phyloP scores from a whole-genome alignment of 2,329 filamentous ascomycete genomes.

The Xylariaceae sp. region DNA sequence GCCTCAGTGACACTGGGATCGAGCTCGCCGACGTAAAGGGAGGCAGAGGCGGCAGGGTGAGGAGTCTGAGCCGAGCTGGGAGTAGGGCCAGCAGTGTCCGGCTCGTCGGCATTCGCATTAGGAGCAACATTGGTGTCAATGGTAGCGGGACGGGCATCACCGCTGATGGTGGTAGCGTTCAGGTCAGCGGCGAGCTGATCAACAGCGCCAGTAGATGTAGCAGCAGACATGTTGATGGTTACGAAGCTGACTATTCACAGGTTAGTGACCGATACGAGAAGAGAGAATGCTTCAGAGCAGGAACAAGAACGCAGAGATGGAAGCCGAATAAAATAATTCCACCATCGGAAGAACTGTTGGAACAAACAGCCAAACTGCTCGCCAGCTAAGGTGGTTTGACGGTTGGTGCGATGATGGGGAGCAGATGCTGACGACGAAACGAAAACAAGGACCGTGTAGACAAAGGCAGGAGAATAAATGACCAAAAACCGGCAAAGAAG shows the following conservation, averaged over 20 bases:
- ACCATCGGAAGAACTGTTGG: not conserved
- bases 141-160: slow-evolving; percentile 59
- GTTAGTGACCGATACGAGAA: slow-evolving; percentile 12
- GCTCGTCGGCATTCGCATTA: slow-evolving; percentile 51
- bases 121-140: slow-evolving; percentile 69
- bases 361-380: not conserved
- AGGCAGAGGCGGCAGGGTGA: slow-evolving; percentile 89
- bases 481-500: slow-evolving; percentile 18
- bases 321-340: slow-evolving; percentile 2
- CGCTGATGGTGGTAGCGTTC: slow-evolving; percentile 64
- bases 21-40: slow-evolving; percentile 97
- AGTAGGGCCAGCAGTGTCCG: slow-evolving; percentile 62
- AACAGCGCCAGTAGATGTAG: slow-evolving; percentile 57
- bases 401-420: slow-evolving; percentile 15
- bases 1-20: slow-evolving; percentile 97
- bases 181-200: slow-evolving; percentile 78
- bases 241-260: slow-evolving; percentile 16
- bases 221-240: slow-evolving; percentile 51
- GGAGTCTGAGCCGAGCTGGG: slow-evolving; percentile 64
- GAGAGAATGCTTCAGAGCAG: not conserved
- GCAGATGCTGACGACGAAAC: slow-evolving; percentile 19
- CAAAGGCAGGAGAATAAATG: slow-evolving; percentile 21
- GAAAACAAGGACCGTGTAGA: slow-evolving; percentile 19
- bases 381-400: slow-evolving; percentile 14
- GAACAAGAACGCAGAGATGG: not conserved